Base-by-base conservation (phyloP, 2,329 filamentous ascomycete genomes). In the Penicillium sp. region DNA sequence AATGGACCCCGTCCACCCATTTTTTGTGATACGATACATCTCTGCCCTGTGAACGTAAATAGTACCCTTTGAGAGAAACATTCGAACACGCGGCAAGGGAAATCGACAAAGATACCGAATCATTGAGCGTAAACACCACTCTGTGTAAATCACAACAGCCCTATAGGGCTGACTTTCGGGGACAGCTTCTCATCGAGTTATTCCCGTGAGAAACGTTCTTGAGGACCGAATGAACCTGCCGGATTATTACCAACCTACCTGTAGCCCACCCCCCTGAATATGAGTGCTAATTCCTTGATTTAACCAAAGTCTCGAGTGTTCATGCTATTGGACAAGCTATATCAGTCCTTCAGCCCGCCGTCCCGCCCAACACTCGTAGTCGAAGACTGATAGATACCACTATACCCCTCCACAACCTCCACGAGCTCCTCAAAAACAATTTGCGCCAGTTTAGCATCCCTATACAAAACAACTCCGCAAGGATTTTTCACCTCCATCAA, bases 351-450 rank as follows among this genome's bases (percentile, higher is more conserved):
- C 31, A 31, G 8, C 31, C 31, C 7, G 31, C 31, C 31, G 8
- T 68, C 64, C 1, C 57, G 39, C 8, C 66, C 67, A 60, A 39
- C 52, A 59, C 60, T 67, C 37, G 53, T 61, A 20, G 34, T 61
- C 25, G 67, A 63, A 14, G 54, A 54, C 59, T 79, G 77, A 61
- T 79, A 79, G 7, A 75, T 55, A 4, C 76, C 78, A 14, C 60
- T 71, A 58, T 80, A 79, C 25, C 72, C 74, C 20, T 75, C 74
- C 0, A 77, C 76, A 1, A 49, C 57, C 52, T 75, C 73, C 2
- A 62, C 68, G 72, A 80, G 67, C 58, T 73, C 57, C 28, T 78
- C 67, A 34, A 79, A 75, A 0, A 79, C 75, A 56, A 80, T 69
- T 62, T 80, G 77, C 11, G 73, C 78, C 10, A 80, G 65, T 54